Evolutionary conservation across 2,329 filamentous ascomycete genomes (phyloP), one percentile per base, ranked within the genome.

Genomic region (Aspergillus proliferans): DNA sequence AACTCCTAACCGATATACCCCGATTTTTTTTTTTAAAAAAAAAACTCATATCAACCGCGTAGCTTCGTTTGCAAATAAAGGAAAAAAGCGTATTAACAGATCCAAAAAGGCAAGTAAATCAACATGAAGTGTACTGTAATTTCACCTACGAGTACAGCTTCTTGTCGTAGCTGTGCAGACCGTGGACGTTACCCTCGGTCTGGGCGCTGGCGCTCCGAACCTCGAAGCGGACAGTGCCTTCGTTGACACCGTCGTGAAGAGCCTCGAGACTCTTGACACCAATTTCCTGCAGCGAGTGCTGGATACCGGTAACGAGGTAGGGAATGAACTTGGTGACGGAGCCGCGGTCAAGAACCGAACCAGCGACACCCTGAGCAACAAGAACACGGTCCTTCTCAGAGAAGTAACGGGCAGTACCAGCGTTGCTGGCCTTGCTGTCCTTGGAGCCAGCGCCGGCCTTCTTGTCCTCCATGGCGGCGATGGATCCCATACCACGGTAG

Each of bases 391-490:
- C 92, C 52, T 91, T 91, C 74, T 98, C 93, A 40, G 91, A 96
- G 77, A 98, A 98, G 79, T 98, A 98, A 54, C 93, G 86, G 41
- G 93, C 93, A 55, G 94, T 97, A 65, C 93, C 93, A 48, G 93
- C 93, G 68, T 97, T 98, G 69, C 75, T 78, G 44, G 78, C 76
- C 69, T 84, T 83, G 61, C 76, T 74, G 72, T 84, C 85, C 74
- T 85, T 87, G 63, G 77, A 75, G 58, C 85, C 86, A 51, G 72
- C 79, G 48, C 87, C 89, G 9, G 91, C 90, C 80, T 95, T 95
- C 83, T 93, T 95, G 76, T 97, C 92, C 76, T 97, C 91, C 93
- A 98, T 98, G 59, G 93, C 93, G 64, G 96, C 93, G 68, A 98
- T 98, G 73, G 86, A 91, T 59, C 93, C 93, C 93, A 98, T 98